These are phyloP conservation scores for Boletus tomentosulus DNA, from an alignment of 768 basidiomycete genomes.

Conservation along the genomic window DNA sequence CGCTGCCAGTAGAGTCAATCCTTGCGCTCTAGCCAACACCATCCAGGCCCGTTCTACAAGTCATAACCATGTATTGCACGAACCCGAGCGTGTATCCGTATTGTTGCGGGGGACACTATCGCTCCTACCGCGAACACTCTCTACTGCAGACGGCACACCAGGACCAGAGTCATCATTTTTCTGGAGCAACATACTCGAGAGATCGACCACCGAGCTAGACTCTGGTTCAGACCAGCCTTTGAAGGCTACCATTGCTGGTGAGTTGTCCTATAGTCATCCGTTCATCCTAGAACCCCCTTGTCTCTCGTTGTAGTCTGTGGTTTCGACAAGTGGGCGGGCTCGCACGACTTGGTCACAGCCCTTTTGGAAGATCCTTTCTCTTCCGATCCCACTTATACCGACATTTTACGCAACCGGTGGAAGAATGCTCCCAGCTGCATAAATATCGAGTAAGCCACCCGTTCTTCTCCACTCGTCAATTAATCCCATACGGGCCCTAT, in stretches of 20 bases:
- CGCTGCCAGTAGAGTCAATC: background rate
- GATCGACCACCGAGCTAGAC: constrained; percentile 28
- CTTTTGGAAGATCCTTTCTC: constrained; percentile 68
- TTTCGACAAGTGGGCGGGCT: constrained; percentile 49
- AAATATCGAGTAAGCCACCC: constrained; percentile 24
- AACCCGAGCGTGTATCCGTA: constrained; percentile 34
- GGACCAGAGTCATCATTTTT: constrained; percentile 35
- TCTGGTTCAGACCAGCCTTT: constrained; percentile 31
- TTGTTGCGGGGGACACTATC: constrained; percentile 47
- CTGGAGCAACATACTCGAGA: constrained; percentile 45
- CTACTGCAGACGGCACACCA: constrained; percentile 15
- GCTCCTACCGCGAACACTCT: constrained; percentile 44
- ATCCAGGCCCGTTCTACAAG: background rate
- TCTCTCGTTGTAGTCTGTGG: constrained; percentile 49
- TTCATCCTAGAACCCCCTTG: constrained; percentile 1
- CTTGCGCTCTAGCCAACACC: background rate
- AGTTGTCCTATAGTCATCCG: constrained; percentile 18
- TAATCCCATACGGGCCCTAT: background rate
- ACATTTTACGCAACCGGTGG: constrained; percentile 50
- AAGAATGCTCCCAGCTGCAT: constrained; percentile 24
- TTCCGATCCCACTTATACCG: constrained; percentile 43
- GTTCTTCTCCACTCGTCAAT: background rate
- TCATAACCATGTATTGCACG: background rate
- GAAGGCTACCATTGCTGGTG: constrained; percentile 48
- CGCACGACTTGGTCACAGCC: constrained; percentile 61